These are phyloP conservation scores for Tolypocladium ovalisporum DNA, from an alignment of 2,329 filamentous ascomycete species.

Conservation along the genomic window DNA sequence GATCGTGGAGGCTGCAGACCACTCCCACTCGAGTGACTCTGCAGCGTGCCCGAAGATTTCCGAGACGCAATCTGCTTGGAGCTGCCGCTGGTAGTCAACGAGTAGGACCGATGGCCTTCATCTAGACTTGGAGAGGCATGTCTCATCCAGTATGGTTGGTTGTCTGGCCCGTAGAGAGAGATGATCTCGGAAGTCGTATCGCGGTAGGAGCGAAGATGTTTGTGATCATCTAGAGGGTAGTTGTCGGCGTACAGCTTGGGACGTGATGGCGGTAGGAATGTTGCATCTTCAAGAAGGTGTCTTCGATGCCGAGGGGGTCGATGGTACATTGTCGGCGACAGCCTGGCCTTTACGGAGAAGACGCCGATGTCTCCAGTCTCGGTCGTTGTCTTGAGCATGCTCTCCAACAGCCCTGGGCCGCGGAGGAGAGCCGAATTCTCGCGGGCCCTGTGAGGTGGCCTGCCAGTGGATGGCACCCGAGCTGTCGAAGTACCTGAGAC, in stretches of 20 bases:
- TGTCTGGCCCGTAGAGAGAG: constrained; percentile 44
- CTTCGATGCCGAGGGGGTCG: constrained; percentile 16
- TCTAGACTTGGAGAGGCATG: constrained; percentile 31
- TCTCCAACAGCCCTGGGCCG: constrained; percentile 45
- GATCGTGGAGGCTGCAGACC: constrained; percentile 42
- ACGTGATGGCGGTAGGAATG: constrained; percentile 13
- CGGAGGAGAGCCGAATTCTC: constrained; percentile 31
- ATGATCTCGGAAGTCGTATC: constrained; percentile 44
- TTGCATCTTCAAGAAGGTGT: constrained; percentile 17
- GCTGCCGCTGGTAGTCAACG: constrained; percentile 40
- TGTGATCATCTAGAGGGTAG: constrained; percentile 28
- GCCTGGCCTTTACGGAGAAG: constrained; percentile 37
- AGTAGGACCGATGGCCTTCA: constrained; percentile 40
- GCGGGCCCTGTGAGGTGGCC: constrained; percentile 31
- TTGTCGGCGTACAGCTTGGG: constrained; percentile 20
- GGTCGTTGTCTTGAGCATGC: constrained; percentile 55
- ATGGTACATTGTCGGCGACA: constrained; percentile 19
- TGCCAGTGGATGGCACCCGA: constrained; percentile 17
- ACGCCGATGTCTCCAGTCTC: constrained; percentile 55
- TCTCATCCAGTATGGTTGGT: constrained; percentile 30
- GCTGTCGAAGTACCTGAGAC: constrained; percentile 6
- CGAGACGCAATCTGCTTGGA: constrained; percentile 34
- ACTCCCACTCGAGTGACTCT: constrained; percentile 31
- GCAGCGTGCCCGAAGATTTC: constrained; percentile 35
- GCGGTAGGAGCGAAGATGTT: constrained; percentile 34